Percentiles rank a stretch among this genome's conserved stretches.
These are phyloP conservation scores for Hydnum rufescens DNA, from an alignment of 768 basidiomycete genomes.

Conservation along the genomic window DNA sequence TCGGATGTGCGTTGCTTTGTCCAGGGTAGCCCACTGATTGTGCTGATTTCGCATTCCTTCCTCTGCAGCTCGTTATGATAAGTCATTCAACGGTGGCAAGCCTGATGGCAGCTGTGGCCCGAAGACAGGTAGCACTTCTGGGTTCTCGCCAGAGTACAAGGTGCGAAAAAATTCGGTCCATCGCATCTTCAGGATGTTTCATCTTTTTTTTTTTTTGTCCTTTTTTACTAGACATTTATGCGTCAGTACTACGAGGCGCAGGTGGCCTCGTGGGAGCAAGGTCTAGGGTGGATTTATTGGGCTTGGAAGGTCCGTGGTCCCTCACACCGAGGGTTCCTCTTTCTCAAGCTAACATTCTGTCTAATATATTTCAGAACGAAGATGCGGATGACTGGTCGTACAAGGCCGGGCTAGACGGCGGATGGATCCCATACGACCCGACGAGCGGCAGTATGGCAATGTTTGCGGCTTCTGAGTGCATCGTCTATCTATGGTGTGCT, in stretches of 20 bases:
- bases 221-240: constrained; percentile 8
- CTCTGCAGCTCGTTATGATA: constrained; percentile 35
- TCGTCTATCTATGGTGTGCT: neutral
- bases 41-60: neutral
- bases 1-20: constrained; percentile 24
- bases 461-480: constrained; percentile 1
- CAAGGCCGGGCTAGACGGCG: constrained; percentile 47
- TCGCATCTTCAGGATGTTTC: neutral
- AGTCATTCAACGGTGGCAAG: constrained; percentile 40
- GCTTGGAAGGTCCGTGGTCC: constrained; percentile 77
- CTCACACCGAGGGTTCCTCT: no score
- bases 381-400: constrained; percentile 62
- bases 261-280: constrained; percentile 38
- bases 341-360: no score
- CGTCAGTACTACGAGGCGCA: constrained; percentile 64
- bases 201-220: no score
- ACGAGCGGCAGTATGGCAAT: neutral
- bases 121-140: constrained; percentile 37
- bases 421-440: constrained; percentile 39
- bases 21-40: neutral
- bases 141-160: constrained; percentile 42
- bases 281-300: constrained; percentile 59
- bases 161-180: neutral
- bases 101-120: constrained; percentile 53
- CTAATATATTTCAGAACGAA: constrained; percentile 27